Evolutionary conservation across 1,139 yeast species (phyloP).

Genomic region (Sugiyamaella xylanicola): DNA sequence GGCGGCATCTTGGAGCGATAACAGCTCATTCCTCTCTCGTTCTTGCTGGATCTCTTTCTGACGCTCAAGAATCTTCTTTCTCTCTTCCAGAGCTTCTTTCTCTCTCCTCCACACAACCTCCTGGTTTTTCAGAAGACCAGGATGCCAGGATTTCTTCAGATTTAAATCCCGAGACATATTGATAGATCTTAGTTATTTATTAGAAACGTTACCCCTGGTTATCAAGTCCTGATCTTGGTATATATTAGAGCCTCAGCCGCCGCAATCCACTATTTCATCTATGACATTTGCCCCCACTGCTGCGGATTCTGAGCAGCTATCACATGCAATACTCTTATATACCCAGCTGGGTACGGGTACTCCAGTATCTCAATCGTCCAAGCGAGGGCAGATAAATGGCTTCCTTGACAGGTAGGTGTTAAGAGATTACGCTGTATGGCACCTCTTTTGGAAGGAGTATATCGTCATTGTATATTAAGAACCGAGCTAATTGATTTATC

Average conservation of each 20-base stretch:
- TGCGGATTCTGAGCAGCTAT: too few species aligned
- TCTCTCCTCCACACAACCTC: conserved; percentile 84
- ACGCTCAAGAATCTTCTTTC: conserved; percentile 63
- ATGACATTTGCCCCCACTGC: too few species aligned
- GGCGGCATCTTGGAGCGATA: conserved; percentile 53
- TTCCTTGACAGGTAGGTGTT: conserved; percentile 15
- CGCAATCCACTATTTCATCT: too few species aligned
- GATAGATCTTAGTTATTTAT: too few species aligned
- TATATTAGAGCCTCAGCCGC: neutral
- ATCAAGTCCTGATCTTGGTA: too few species aligned
- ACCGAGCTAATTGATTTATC: neutral
- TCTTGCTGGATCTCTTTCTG: conserved; percentile 67
- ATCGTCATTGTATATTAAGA: conserved; percentile 8
- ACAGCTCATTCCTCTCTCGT: conserved; percentile 61
- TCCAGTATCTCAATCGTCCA: neutral
- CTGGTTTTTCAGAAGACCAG: conserved; percentile 81
- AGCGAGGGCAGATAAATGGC: conserved; percentile 5
- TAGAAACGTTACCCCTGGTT: too few species aligned
- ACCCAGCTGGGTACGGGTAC: neutral
- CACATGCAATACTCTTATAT: too few species aligned
- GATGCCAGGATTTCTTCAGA: conserved; percentile 94
- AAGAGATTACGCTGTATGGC: neutral
- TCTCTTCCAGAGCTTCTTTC: conserved; percentile 73
- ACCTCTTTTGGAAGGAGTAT: conserved; percentile 11
- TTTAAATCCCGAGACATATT: conserved; percentile 84